Conservation (phyloP, 768 basidiomycete genomes). For the Sporobolomyces pararoseus region DNA sequence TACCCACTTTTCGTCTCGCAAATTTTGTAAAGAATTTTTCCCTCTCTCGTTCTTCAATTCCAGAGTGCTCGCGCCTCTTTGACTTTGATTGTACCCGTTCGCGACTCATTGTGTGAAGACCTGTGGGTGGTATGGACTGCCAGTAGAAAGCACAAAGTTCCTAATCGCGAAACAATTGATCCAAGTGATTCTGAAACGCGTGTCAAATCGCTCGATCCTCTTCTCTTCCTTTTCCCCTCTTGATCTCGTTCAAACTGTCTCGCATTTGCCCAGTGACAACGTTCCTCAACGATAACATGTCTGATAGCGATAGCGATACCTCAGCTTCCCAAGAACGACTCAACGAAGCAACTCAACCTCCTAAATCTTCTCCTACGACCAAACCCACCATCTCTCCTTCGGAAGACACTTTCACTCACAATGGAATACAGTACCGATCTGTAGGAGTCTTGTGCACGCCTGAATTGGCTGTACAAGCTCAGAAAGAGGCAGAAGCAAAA, state of each 20-base stretch:
- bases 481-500: not conserved
- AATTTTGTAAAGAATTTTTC: no score
- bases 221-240: not conserved
- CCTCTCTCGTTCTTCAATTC: not conserved
- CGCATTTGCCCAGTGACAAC: no score
- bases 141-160: no score
- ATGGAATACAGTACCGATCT: not conserved
- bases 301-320: not conserved
- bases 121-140: no score
- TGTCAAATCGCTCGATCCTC: not conserved
- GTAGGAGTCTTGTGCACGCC: conserved; percentile 1
- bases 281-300: conserved; percentile 1
- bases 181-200: no score
- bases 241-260: no score
- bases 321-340: not conserved
- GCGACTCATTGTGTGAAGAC: no score
- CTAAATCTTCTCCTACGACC: not conserved
- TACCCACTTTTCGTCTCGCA: no score
- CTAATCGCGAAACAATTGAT: no score
- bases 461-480: not conserved
- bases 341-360: not conserved
- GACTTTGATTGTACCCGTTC: no score
- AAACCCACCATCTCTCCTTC: not conserved
- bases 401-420: not conserved
- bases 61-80: no score